A percentile compares a stretch with the other conserved stretches of the same genome.
These are phyloP conservation scores for Linnemannia zychae DNA, from an alignment of 192 early-diverging fungal species.

Conservation along the genomic window DNA sequence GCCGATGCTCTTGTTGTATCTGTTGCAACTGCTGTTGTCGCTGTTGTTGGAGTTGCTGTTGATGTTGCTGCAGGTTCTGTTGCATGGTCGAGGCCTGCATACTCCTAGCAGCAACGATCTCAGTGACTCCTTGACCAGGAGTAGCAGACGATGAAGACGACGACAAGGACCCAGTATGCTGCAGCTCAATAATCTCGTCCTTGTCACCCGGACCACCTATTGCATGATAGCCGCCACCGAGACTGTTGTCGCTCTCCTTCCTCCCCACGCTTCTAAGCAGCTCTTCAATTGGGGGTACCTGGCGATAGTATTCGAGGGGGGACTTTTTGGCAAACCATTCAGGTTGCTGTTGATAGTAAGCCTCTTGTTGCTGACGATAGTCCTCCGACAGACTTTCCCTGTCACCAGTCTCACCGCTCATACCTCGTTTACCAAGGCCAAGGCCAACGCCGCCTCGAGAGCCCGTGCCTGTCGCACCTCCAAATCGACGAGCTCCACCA, in stretches of 20 bases:
- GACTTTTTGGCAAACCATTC: conserved; percentile 37
- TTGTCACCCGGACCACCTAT: not conserved
- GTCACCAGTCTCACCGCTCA: not conserved
- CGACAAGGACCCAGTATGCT: not conserved
- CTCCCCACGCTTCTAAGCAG: not conserved
- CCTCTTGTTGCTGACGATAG: conserved; percentile 1
- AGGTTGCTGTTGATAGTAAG: conserved; percentile 13
- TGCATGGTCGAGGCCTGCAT: not conserved
- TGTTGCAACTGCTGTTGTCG: not conserved
- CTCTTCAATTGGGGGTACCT: conserved; percentile 24
- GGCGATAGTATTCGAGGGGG: conserved; percentile 32
- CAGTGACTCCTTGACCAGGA: not conserved
- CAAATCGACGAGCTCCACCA: not conserved
- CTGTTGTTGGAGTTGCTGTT: not conserved
- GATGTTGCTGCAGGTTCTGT: not conserved
- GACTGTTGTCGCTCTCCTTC: not conserved
- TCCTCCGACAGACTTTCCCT: not conserved
- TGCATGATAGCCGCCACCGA: not conserved
- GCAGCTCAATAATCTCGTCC: not conserved
- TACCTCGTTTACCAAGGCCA: not conserved
- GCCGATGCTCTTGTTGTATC: not conserved
- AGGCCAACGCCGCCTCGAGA: not conserved
- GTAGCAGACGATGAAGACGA: not conserved
- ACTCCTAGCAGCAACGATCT: conserved; percentile 8
- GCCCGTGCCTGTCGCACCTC: not conserved